Evolutionary conservation across 1,284 basidiomycete genomes (phyloP).

Genomic region (Lentinula novae-zelandiae): DNA sequence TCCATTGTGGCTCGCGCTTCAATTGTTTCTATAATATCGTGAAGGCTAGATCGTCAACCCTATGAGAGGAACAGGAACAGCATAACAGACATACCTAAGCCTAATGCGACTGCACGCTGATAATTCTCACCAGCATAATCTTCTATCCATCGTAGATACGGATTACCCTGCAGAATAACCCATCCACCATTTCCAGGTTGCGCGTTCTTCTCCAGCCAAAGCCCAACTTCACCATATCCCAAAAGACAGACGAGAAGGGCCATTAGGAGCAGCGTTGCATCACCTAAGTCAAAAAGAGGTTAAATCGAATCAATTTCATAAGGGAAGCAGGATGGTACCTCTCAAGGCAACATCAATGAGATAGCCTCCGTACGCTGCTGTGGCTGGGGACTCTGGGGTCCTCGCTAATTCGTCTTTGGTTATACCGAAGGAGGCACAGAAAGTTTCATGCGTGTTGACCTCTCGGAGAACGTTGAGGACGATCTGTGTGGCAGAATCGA

Average conservation of each 20-base stretch:
- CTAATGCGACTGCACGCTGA: conserved; percentile 66
- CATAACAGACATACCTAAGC: conserved; percentile 49
- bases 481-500: conserved; percentile 63
- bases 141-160: conserved; percentile 80
- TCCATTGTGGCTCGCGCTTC: conserved; percentile 57
- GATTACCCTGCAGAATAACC: conserved; percentile 64
- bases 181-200: conserved; percentile 35
- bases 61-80: neutral
- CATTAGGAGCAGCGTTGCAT: conserved; percentile 71
- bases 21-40: conserved; percentile 40
- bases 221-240: conserved; percentile 93
- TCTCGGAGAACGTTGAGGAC: conserved; percentile 69
- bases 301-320: neutral
- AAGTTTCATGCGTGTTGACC: conserved; percentile 68
- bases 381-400: conserved; percentile 64
- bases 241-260: conserved; percentile 85
- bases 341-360: conserved; percentile 75
- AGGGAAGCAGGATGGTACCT: conserved; percentile 34
- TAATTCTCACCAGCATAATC: conserved; percentile 75
- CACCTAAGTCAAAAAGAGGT: conserved; percentile 40
- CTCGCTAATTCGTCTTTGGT: conserved; percentile 53
- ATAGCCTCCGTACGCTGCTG: conserved; percentile 86
- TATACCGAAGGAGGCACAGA: conserved; percentile 72
- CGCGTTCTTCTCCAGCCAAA: conserved; percentile 69
- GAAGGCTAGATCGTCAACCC: neutral